Percentiles rank a stretch among this genome's conserved stretches.
phyloP scores from a whole-genome alignment of 2,329 filamentous ascomycete genomes.

The Phialophora expanda region DNA sequence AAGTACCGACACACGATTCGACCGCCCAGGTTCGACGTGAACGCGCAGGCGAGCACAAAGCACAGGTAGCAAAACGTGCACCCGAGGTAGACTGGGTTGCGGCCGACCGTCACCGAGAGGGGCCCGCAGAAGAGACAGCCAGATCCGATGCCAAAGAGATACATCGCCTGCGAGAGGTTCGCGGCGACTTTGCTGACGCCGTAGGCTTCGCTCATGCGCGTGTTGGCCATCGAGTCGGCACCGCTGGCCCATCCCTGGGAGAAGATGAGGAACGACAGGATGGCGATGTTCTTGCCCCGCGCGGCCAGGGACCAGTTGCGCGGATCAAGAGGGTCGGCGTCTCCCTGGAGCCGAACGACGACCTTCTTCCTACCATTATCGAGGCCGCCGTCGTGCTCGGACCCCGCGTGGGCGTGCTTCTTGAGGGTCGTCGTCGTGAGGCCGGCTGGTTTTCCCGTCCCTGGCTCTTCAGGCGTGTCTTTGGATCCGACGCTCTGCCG shows the following conservation, averaged over 20 bases:
- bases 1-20: slow-evolving; percentile 49
- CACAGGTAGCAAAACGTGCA: slow-evolving; percentile 57
- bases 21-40: slow-evolving; percentile 53
- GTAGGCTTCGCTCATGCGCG: slow-evolving; percentile 44
- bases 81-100: slow-evolving; percentile 56
- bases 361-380: neutral
- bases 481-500: neutral
- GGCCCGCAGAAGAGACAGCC: slow-evolving; percentile 58
- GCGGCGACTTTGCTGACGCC: slow-evolving; percentile 52
- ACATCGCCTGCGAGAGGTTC: slow-evolving; percentile 47
- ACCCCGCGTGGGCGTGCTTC: neutral
- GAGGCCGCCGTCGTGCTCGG: neutral
- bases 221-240: slow-evolving; percentile 13
- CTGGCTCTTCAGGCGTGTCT: neutral
- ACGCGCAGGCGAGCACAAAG: slow-evolving; percentile 55
- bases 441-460: neutral
- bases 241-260: slow-evolving; percentile 14
- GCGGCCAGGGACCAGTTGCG: slow-evolving; percentile 19
- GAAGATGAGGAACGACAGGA: slow-evolving; percentile 18
- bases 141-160: slow-evolving; percentile 55
- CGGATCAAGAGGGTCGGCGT: slow-evolving; percentile 43
- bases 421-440: neutral
- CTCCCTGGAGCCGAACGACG: neutral
- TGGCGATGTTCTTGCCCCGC: neutral
- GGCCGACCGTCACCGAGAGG: slow-evolving; percentile 56